A percentile compares a stretch with the other conserved stretches of the same genome.
Conservation (phyloP, 2,329 filamentous ascomycete species). For the Penicillium griseofulvum region DNA sequence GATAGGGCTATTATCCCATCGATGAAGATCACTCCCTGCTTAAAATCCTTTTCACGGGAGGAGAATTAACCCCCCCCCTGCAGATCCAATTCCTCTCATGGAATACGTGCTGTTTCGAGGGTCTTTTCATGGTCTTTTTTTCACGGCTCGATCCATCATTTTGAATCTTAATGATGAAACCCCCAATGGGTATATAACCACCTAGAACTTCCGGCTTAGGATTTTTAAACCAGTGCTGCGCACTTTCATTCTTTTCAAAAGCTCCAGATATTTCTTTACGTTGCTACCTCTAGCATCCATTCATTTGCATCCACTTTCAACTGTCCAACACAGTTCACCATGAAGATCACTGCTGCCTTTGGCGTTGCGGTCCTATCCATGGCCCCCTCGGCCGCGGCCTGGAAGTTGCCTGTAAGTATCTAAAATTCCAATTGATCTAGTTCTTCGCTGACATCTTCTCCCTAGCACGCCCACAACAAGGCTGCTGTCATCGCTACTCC, state of each 20-base stretch:
- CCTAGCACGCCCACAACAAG: constrained; percentile 7
- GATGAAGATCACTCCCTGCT: background rate
- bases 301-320: constrained; percentile 11
- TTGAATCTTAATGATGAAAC: background rate
- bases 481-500: constrained; percentile 7
- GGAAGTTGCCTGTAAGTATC: constrained; percentile 14
- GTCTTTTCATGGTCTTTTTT: background rate
- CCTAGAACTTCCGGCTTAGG: background rate
- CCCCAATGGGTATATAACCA: constrained; percentile 16
- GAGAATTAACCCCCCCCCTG: background rate
- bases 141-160: background rate
- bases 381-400: constrained; percentile 21
- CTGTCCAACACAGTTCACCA: constrained; percentile 15
- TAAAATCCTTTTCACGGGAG: background rate
- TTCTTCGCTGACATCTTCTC: background rate
- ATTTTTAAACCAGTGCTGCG: constrained; percentile 25
- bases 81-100: background rate
- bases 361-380: constrained; percentile 25
- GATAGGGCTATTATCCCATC: constrained; percentile 1
- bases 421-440: background rate
- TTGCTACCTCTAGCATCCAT: constrained; percentile 11
- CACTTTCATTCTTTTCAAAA: constrained; percentile 21
- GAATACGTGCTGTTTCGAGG: background rate
- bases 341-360: constrained; percentile 30
- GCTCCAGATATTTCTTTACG: constrained; percentile 15